Conservation (phyloP, 225 moss, liverwort and hornwort genomes). For the Pleurozium schreberi region DNA sequence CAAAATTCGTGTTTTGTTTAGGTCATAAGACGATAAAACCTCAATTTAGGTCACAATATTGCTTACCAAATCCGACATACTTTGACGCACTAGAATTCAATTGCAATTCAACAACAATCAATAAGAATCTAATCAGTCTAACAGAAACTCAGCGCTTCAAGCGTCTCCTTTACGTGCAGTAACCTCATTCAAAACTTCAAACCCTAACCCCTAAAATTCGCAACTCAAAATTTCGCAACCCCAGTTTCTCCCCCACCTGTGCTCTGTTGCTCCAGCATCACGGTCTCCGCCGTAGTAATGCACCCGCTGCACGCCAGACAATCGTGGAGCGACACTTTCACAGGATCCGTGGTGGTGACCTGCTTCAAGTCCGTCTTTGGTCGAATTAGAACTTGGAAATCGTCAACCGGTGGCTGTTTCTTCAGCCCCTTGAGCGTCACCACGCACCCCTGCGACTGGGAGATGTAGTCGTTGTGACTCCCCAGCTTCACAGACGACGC, state of each 20-base stretch:
- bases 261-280: slow-evolving; percentile 97
- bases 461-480: slow-evolving; percentile 82
- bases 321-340: slow-evolving; percentile 82
- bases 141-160: not conserved
- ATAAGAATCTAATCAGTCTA: not conserved
- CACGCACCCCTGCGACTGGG: slow-evolving; percentile 82
- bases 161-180: not conserved
- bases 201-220: not conserved
- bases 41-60: not conserved
- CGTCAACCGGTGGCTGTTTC: slow-evolving; percentile 19
- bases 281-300: slow-evolving; percentile 91
- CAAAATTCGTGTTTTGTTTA: not conserved
- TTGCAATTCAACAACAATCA: not conserved
- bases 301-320: slow-evolving; percentile 96
- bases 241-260: slow-evolving; percentile 1
- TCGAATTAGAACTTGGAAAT: slow-evolving; percentile 37
- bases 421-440: slow-evolving; percentile 61
- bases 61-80: not conserved
- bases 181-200: not conserved
- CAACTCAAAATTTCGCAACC: not conserved
- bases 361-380: not conserved
- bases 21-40: not conserved
- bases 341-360: slow-evolving; percentile 23
- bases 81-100: not conserved
- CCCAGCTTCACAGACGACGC: slow-evolving; percentile 68